Conservation (phyloP, 2,329 filamentous ascomycete species). For the Colletotrichum sp. region DNA sequence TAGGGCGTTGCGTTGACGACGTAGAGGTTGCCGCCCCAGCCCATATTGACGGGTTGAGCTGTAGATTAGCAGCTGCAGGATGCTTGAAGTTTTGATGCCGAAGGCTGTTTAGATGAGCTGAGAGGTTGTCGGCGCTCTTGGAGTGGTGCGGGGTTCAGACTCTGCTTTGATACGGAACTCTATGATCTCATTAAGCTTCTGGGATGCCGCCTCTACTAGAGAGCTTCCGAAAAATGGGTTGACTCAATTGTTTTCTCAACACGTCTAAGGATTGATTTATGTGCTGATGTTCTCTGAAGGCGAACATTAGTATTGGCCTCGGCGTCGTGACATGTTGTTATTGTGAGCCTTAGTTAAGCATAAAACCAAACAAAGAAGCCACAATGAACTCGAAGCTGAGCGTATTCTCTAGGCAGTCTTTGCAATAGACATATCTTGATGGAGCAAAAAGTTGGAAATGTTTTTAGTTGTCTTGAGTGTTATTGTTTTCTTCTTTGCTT, state of each 20-base stretch:
- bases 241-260: accelerated
- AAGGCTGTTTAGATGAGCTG: background rate
- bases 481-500: background rate
- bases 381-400: accelerated
- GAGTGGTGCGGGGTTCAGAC: background rate
- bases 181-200: background rate
- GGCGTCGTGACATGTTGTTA: background rate
- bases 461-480: accelerated
- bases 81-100: background rate
- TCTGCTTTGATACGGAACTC: background rate
- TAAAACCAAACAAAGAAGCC: background rate
- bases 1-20: background rate
- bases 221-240: background rate
- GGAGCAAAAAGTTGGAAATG: background rate
- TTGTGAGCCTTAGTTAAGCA: background rate
- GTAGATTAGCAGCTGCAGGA: background rate
- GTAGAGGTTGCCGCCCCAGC: background rate
- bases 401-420: background rate
- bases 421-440: background rate
- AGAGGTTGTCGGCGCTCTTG: background rate
- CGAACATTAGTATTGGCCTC: accelerated
- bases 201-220: accelerated
- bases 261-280: accelerated
- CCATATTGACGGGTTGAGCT: background rate
- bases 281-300: accelerated